Conservation (phyloP, 169 alveolate genomes). For the Eimeria praecox region DNA sequence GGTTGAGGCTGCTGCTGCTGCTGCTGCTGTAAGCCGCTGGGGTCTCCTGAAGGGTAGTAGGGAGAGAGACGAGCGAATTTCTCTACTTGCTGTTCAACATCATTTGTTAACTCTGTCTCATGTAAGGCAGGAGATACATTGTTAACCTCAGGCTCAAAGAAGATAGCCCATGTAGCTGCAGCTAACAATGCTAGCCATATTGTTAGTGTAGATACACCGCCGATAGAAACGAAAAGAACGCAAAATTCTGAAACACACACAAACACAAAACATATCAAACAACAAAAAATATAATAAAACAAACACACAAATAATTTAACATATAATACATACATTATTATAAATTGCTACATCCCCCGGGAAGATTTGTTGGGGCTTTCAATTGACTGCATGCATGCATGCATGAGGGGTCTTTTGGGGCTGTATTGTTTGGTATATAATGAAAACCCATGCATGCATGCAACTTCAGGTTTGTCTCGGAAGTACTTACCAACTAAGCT, state of each 20-base stretch:
- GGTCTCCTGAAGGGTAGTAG: slow-evolving; percentile 77
- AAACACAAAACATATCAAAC: not conserved
- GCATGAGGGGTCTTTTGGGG: too few relatives aligned
- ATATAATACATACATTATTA: not conserved
- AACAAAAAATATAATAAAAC: slow-evolving; percentile 33
- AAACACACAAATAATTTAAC: not conserved
- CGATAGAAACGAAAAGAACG: slow-evolving; percentile 87
- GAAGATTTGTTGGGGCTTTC: too few relatives aligned
- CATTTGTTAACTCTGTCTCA: slow-evolving; percentile 95
- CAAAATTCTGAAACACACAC: slow-evolving; percentile 83
- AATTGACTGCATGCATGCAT: too few relatives aligned
- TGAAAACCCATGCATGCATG: not conserved
- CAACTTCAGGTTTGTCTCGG: not conserved
- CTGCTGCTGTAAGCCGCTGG: not conserved
- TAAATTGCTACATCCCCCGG: not conserved
- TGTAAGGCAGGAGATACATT: slow-evolving; percentile 95
- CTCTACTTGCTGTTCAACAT: slow-evolving; percentile 96
- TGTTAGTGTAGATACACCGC: slow-evolving; percentile 86
- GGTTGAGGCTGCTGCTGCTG: not conserved
- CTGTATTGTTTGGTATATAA: not conserved
- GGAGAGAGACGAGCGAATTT: slow-evolving; percentile 91
- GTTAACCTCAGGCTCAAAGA: slow-evolving; percentile 95
- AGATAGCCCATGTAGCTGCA: slow-evolving; percentile 93
- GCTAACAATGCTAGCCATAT: slow-evolving; percentile 92
- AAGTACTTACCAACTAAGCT: slow-evolving; percentile 90